Evolutionary conservation across 2,329 filamentous ascomycete genomes (phyloP).

Genomic region (Colletotrichum tamarilloi): DNA sequence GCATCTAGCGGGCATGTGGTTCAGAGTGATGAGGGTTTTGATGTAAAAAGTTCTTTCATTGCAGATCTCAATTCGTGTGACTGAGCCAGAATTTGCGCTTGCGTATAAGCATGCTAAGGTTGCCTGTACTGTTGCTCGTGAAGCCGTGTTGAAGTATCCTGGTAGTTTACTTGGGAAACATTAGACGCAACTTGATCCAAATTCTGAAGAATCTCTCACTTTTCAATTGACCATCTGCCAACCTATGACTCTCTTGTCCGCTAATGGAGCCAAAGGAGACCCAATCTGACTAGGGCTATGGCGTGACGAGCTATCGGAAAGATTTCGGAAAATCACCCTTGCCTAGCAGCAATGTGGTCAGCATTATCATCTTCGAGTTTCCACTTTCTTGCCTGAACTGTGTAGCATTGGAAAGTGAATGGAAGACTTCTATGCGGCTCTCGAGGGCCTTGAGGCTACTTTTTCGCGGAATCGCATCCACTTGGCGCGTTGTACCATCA

Average conservation of each 20-base stretch:
- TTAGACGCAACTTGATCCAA: too few relatives aligned
- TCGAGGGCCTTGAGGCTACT: neutral
- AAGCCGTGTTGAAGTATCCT: neutral
- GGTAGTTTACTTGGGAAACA: too few relatives aligned
- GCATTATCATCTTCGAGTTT: neutral
- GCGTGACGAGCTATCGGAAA: constrained; percentile 17
- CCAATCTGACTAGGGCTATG: constrained; percentile 13
- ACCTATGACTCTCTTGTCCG: neutral
- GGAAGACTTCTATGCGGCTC: neutral
- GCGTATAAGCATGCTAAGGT: too few relatives aligned
- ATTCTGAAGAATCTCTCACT: too few relatives aligned
- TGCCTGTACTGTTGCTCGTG: neutral
- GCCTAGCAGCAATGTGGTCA: neutral
- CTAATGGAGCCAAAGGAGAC: neutral
- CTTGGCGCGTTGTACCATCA: constrained; percentile 28
- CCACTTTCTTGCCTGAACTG: constrained; percentile 9
- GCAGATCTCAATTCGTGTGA: too few relatives aligned
- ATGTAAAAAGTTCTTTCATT: too few relatives aligned
- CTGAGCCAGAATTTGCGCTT: too few relatives aligned
- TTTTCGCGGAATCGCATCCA: neutral
- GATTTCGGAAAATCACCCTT: constrained; percentile 9
- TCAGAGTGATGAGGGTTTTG: too few relatives aligned
- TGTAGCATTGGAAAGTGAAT: neutral
- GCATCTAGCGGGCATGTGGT: too few relatives aligned
- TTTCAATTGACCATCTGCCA: neutral